A percentile compares a stretch with the other conserved stretches of the same genome.
Conservation (phyloP, 83 land plant species). For the Picea engelmannii region DNA sequence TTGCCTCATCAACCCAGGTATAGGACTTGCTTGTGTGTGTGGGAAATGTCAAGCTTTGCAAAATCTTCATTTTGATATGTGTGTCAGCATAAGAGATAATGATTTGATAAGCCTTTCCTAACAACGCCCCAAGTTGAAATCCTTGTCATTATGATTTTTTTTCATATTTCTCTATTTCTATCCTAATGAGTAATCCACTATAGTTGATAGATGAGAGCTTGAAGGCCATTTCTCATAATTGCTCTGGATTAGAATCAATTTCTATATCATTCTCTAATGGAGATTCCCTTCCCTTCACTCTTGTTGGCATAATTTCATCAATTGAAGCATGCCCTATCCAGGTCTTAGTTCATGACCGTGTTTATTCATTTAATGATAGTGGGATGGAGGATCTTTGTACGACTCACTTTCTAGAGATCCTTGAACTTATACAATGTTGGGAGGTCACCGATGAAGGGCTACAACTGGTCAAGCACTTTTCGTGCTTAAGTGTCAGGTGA, state of each 20-base stretch:
- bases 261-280: constrained; percentile 59
- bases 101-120: constrained; percentile 56
- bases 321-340: constrained; percentile 56
- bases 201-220: constrained; percentile 66
- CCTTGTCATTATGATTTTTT: constrained; percentile 62
- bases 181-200: constrained; percentile 33
- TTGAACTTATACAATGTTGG: constrained; percentile 72
- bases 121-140: constrained; percentile 47
- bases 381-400: constrained; percentile 80
- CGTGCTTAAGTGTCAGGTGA: constrained; percentile 37
- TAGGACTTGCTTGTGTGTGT: constrained; percentile 11
- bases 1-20: constrained; percentile 61
- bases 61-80: constrained; percentile 74
- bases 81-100: constrained; percentile 70
- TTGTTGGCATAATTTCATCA: constrained; percentile 46
- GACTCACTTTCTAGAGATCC: constrained; percentile 41
- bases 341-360: constrained; percentile 52
- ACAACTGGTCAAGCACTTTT: constrained; percentile 37
- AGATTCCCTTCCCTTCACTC: constrained; percentile 59
- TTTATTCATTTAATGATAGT: constrained; percentile 64
- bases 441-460: constrained; percentile 76
- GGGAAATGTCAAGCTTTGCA: constrained; percentile 50
- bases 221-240: constrained; percentile 53
- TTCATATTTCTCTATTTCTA: constrained; percentile 49
- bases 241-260: constrained; percentile 55